These are phyloP conservation scores for Calonectria multiphialidica DNA, from an alignment of 2,329 filamentous ascomycete species.

Conservation along the genomic window DNA sequence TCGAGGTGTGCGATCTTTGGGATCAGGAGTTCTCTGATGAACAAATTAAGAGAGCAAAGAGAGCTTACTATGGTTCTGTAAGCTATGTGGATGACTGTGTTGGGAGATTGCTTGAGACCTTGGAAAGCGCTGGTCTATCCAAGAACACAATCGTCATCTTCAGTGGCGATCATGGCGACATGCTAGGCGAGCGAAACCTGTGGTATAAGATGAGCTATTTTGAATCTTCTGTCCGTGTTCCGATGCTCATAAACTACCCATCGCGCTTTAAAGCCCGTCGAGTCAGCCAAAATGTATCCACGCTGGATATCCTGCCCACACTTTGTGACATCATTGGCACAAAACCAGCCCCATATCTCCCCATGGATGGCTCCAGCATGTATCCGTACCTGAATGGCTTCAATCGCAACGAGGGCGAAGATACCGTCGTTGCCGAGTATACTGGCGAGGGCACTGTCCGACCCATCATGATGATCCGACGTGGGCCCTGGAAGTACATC, in stretches of 20 bases:
- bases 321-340: conserved; percentile 85
- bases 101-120: conserved; percentile 80
- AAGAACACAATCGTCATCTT: conserved; percentile 93
- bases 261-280: conserved; percentile 79
- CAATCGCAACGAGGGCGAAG: conserved; percentile 66
- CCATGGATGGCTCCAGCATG: conserved; percentile 87
- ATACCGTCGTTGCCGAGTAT: conserved; percentile 95
- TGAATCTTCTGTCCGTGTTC: conserved; percentile 89
- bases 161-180: conserved; percentile 93
- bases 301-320: conserved; percentile 90
- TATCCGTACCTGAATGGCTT: conserved; percentile 77
- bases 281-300: conserved; percentile 89
- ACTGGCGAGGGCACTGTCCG: conserved; percentile 92
- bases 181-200: conserved; percentile 90
- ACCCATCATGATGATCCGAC: conserved; percentile 93
- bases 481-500: conserved; percentile 91
- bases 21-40: conserved; percentile 88
- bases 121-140: conserved; percentile 83
- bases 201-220: conserved; percentile 99
- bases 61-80: conserved; percentile 93
- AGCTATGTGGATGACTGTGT: conserved; percentile 96
- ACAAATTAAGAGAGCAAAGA: conserved; percentile 85
- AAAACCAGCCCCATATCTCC: conserved; percentile 75
- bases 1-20: conserved; percentile 89
- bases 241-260: conserved; percentile 87